Percentiles rank a stretch among this genome's conserved stretches.
Conservation (phyloP, 208 protist species). For the Balamuthia mandrillaris region DNA sequence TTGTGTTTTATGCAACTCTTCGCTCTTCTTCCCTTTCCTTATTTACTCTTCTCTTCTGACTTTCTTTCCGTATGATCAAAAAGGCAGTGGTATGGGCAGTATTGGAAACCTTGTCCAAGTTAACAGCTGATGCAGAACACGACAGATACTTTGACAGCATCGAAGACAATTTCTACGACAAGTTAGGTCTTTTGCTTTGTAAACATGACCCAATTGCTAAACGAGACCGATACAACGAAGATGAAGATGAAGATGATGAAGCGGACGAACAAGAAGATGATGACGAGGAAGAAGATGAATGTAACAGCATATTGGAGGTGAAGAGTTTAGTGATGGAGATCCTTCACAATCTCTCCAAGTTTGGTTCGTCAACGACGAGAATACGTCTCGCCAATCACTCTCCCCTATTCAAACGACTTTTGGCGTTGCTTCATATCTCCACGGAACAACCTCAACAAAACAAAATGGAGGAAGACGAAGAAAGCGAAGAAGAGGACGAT, state of each 20-base stretch:
- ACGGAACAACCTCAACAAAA: not conserved
- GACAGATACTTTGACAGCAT: not conserved
- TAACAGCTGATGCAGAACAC: not conserved
- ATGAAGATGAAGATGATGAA: not conserved
- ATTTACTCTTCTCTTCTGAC: not conserved
- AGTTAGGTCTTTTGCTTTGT: not conserved
- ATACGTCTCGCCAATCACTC: no score
- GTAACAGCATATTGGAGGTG: not conserved
- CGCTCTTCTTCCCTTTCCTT: not conserved
- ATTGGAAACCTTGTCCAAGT: no score
- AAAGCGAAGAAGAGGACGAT: not conserved
- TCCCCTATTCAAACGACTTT: no score
- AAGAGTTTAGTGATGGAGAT: not conserved
- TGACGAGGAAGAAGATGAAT: not conserved
- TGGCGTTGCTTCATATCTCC: not conserved
- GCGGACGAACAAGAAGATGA: not conserved
- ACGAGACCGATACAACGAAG: not conserved
- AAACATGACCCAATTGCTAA: not conserved
- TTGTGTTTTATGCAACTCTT: no score
- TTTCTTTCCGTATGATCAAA: not conserved
- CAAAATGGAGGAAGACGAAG: not conserved
- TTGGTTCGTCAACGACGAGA: no score
- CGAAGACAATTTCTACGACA: not conserved
- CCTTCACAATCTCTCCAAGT: not conserved
- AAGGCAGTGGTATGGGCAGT: not conserved